Evolutionary conservation across 2,329 filamentous ascomycete species (phyloP).

Genomic region (Ceratocystiopsis sp.): DNA sequence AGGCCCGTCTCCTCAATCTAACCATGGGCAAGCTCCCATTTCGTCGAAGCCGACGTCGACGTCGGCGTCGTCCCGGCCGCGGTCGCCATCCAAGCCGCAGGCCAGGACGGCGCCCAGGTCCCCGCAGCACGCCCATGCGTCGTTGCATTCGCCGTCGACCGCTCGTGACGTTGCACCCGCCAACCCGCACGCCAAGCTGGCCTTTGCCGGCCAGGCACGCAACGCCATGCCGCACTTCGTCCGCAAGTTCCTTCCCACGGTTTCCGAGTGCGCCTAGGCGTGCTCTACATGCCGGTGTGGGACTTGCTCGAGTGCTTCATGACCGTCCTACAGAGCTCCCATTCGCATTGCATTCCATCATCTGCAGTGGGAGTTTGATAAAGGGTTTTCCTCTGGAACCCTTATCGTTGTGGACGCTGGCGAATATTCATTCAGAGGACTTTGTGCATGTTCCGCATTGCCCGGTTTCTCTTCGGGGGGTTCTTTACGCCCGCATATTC

Average conservation of each 20-base stretch:
- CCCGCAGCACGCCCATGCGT: background rate
- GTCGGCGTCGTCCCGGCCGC: background rate
- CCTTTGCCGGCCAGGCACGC: slow-evolving; percentile 17
- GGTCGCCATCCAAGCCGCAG: slow-evolving; percentile 14
- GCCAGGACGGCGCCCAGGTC: slow-evolving; percentile 12
- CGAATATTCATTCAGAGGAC: too few species aligned
- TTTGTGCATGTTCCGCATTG: too few species aligned
- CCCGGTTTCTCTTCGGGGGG: too few species aligned
- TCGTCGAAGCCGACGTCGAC: slow-evolving; percentile 12
- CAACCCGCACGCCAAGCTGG: slow-evolving; percentile 7
- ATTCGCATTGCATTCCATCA: too few species aligned
- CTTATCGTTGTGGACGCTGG: too few species aligned
- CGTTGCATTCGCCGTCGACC: background rate
- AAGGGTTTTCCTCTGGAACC: too few species aligned
- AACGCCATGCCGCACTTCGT: slow-evolving; percentile 19
- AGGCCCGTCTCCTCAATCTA: slow-evolving; percentile 41
- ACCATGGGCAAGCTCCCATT: slow-evolving; percentile 17
- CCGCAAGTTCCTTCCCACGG: slow-evolving; percentile 20
- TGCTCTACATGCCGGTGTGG: too few species aligned
- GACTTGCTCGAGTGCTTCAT: too few species aligned
- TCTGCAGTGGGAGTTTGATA: too few species aligned
- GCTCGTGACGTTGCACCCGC: too few species aligned
- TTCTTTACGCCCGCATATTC: too few species aligned
- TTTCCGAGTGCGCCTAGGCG: slow-evolving; percentile 9
- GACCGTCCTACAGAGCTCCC: too few species aligned